Evolutionary conservation across 2,329 filamentous ascomycete species (phyloP).

Genomic region (Passalora sequoiae): DNA sequence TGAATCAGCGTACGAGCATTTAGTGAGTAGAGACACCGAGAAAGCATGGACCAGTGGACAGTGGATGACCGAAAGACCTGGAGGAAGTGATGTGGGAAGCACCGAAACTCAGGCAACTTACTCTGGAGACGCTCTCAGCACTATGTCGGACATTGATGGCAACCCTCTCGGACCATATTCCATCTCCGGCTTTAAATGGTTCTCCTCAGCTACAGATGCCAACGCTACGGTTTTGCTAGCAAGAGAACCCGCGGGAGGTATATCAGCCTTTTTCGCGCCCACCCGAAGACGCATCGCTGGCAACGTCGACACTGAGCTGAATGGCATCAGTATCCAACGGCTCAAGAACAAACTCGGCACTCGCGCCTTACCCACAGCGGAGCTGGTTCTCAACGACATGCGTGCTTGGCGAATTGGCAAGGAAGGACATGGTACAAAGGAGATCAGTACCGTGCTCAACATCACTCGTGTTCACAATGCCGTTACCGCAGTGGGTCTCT

Average conservation of each 20-base stretch:
- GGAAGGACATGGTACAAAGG: conserved; percentile 61
- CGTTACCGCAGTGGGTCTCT: conserved; percentile 49
- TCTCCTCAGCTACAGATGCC: conserved; percentile 62
- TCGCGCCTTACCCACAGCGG: conserved; percentile 63
- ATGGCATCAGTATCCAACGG: conserved; percentile 63
- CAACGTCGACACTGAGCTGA: conserved; percentile 44
- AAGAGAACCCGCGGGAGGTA: conserved; percentile 27
- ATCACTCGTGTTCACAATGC: conserved; percentile 59
- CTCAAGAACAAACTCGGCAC: conserved; percentile 71
- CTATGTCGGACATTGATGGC: conserved; percentile 12
- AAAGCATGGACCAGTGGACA: conserved; percentile 68
- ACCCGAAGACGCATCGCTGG: conserved; percentile 51
- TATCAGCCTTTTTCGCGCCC: conserved; percentile 62
- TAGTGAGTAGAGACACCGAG: conserved; percentile 50
- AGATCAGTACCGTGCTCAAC: conserved; percentile 64
- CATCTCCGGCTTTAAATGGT: conserved; percentile 67
- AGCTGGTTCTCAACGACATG: conserved; percentile 52
- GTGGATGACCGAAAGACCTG: conserved; percentile 70
- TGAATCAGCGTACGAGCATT: conserved; percentile 39
- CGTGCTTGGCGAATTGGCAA: conserved; percentile 56
- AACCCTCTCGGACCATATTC: conserved; percentile 40
- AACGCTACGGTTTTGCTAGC: conserved; percentile 62
- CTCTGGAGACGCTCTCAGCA: background rate
- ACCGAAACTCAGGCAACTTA: conserved; percentile 54
- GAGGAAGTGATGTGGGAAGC: conserved; percentile 63